Evolutionary conservation across 2,329 filamentous ascomycete genomes (phyloP), one percentile per base, ranked within the genome.

Genomic region (Trichoderma atroviride): DNA sequence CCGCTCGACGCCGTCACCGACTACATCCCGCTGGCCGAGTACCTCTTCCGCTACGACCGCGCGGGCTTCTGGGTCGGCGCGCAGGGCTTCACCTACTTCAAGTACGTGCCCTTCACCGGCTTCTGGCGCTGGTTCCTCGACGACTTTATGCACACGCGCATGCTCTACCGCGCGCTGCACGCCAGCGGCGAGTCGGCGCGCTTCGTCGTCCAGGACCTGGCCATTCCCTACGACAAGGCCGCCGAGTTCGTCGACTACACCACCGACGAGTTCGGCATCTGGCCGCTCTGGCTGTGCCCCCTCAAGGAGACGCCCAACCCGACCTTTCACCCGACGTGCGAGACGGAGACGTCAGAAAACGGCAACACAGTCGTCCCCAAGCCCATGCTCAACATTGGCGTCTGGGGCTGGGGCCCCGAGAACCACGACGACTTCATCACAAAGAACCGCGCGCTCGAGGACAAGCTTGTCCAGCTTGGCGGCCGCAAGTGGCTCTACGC

Each of bases 401-500:
- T 96, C 43, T 97, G 93, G 93, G 93, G 92, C 11, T 92, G 89
- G 78, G 92, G 91, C 9, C 88, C 90, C 2, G 77, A 82, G 2
- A 77, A 86, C 60, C 80, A 81, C 43, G 78, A 80, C 1, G 83
- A 84, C n/a, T 94, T 94, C 75, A 83, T 94, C 2, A 77, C 80
- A 50, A 87, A 88, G 73, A 96, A 96, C 79, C 86, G 90, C 37
- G 84, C 84, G 55, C 84, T 96, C 24, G 93, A 96, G 81, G 80
- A 82, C 24, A 91, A 91, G 76, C 86, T 94, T 4, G 82, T 83
- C 59, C 84, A 88, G 72, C 85, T 96, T 0, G 89, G 89, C 58
- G 93, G 93, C 2, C 88, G 91, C 82, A 96, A 96, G 82, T 96
- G 92, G 91, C 83, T 96, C 14, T 96, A 97, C 79, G 92, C 93